Evolutionary conservation across 345 rosid species (phyloP).

Genomic region (Hibiscus mutabilis): DNA sequence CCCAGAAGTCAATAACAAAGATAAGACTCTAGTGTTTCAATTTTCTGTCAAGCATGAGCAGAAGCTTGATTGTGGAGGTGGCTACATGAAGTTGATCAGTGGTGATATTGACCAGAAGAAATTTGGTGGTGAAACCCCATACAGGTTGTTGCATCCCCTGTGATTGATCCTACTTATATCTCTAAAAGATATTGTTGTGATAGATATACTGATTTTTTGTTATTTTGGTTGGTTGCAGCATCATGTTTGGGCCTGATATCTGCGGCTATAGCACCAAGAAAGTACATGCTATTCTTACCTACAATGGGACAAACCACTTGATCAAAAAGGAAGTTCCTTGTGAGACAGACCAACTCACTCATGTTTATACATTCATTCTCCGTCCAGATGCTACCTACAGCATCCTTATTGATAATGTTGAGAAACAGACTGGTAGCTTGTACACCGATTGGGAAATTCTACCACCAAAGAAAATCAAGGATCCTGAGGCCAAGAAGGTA

Average conservation of each 20-base stretch:
- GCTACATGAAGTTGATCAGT: constrained; percentile 95
- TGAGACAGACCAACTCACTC: constrained; percentile 97
- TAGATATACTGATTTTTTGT: not conserved
- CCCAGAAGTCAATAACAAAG: constrained; percentile 92
- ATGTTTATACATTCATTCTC: constrained; percentile 83
- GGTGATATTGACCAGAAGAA: constrained; percentile 87
- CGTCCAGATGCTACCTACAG: constrained; percentile 93
- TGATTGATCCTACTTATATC: not conserved
- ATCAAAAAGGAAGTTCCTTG: constrained; percentile 98
- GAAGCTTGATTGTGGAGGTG: constrained; percentile 99
- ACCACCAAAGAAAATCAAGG: constrained; percentile 81
- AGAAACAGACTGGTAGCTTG: constrained; percentile 90
- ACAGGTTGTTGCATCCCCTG: constrained; percentile 42
- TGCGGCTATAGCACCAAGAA: constrained; percentile 98
- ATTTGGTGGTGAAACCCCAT: constrained; percentile 94
- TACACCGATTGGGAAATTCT: constrained; percentile 94
- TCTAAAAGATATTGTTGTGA: not conserved
- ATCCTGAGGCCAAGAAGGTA: constrained; percentile 93
- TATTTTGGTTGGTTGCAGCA: constrained; percentile 41
- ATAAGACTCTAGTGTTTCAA: constrained; percentile 83
- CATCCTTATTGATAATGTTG: constrained; percentile 82
- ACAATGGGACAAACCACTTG: constrained; percentile 72
- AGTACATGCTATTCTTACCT: constrained; percentile 95
- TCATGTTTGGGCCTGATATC: constrained; percentile 99
- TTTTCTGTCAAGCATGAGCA: constrained; percentile 98